Evolutionary conservation across 805 yeast species (phyloP), one percentile per base, ranked within the genome.

Genomic region (Komagataella pseudopastoris): DNA sequence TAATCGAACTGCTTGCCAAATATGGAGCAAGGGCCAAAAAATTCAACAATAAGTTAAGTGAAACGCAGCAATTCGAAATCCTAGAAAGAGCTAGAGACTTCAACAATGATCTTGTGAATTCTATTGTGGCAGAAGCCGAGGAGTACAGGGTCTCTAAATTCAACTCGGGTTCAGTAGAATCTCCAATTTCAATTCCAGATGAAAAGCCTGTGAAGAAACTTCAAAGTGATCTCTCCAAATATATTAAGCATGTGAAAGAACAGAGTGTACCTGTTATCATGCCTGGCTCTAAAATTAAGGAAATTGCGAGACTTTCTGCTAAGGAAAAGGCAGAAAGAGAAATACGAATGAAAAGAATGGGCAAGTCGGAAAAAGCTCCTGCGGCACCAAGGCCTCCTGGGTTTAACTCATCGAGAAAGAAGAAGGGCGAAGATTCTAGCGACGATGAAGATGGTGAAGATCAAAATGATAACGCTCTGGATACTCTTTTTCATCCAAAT

Each of bases 41-140:
- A 56, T 83, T 74, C 61, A 83, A 83, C 53, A 88, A 83, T 60
- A 86, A 81, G 60, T 68, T 91, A 47, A 74, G 81, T 1, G 80
- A 75, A 23, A 77, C 78, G 46, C 96, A 89, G 60, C 69, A 85
- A 4, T 68, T 72, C 20, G 83, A 80, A 49, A 76, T 90, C 43
- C 62, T 88, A 44, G 67, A 77, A 0, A 76, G 78, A 55, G 88
- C 88, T 0, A 71, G 80, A 53, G 69, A 67, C 23, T 74, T 83
- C 54, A 79, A 85, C 59, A 63, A 64, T 4, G 66, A 63, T 0
- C 59, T 83, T 50, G 88, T 85, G 7, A 81, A 80, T 17, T 59
- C 59, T n/a, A 68, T 83, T 17, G 66, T 72, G 0, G 60, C 64
- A 3, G 75, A 74, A 45, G 68, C 75, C 1, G 75, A 71, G 47